Evolutionary conservation across 768 basidiomycete genomes (phyloP), one percentile per base, ranked within the genome.

Genomic region (Russula olivacea): DNA sequence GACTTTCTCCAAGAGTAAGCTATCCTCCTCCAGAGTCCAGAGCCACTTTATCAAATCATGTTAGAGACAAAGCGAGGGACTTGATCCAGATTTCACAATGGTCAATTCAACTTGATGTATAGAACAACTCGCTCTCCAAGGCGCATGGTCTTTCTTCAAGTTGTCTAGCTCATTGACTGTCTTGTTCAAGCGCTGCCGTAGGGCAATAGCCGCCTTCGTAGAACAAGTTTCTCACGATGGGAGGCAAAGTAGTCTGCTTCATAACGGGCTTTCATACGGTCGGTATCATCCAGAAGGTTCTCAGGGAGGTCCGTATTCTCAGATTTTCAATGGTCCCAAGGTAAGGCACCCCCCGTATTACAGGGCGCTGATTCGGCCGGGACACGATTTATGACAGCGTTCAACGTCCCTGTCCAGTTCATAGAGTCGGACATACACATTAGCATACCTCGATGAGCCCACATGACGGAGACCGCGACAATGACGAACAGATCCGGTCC

Each of bases 211-310:
- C 30, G 89, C 91, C 72, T 95, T 71, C 91, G 86, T 36, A 96
- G 72, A 4, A 89, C 79, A 34, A 96, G 78, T 71, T 88, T 89
- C 73, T 90, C 89, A 43, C 92, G 79, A 72, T 96, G 93, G 17
- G 86, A 85, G 1, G 85, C 79, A 12, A 98, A 78, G 72, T 94
- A 97, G 70, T 97, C 93, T 21, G 79, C 76, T 73, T 98, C 93
- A 69, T 96, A 96, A 34, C 93, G 81, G 34, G 83, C 79, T 78
- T 96, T 96, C 86, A 91, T 88, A 66, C 89, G 79, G 65, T 88
- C 95, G 32, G 94, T 90, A 68, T 98, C 95, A 56, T 93, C 91
- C 59, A 98, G 76, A 59, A 96, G 76, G 70, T 92, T 94, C 75
- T 98, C 93, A 28, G 97, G 77, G n/a, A 96, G n/a, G n/a, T n/a